These are phyloP conservation scores for Zoysia japonica DNA, from an alignment of 176 grass and related monocot genomes.

Conservation along the genomic window DNA sequence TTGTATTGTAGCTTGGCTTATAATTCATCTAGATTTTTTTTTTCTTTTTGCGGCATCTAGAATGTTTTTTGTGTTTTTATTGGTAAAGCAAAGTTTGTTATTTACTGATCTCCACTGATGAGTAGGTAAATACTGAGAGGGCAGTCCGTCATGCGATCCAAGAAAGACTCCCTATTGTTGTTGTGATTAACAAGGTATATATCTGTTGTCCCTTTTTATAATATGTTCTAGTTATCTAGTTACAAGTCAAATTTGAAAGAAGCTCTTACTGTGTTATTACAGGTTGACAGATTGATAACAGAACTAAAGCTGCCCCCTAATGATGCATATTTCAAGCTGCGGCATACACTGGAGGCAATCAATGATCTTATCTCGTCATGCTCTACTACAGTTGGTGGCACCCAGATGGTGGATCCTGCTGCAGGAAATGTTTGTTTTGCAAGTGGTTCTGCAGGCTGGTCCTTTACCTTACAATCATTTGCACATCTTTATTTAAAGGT, in stretches of 20 bases:
- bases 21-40: background rate
- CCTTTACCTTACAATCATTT: conserved; percentile 97
- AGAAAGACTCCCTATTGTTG: conserved; percentile 93
- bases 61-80: background rate
- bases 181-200: conserved; percentile 95
- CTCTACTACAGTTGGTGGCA: conserved; percentile 85
- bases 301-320: conserved; percentile 93
- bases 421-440: conserved; percentile 97
- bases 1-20: background rate
- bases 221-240: conserved; percentile 26
- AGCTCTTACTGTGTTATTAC: conserved; percentile 34
- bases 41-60: background rate
- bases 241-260: conserved; percentile 17
- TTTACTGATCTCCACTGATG: conserved; percentile 44
- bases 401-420: conserved; percentile 78
- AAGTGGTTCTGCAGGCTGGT: conserved; percentile 93
- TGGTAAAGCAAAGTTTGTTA: background rate
- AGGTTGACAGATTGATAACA: conserved; percentile 96
- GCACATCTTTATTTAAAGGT: conserved; percentile 83
- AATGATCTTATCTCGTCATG: conserved; percentile 94
- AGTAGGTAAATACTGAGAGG: conserved; percentile 96
- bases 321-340: conserved; percentile 97
- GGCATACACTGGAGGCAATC: conserved; percentile 84
- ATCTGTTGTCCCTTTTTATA: background rate
- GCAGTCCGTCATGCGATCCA: conserved; percentile 94